Base-by-base conservation (phyloP, 306 rosid genomes). In the Datisca glomerata region DNA sequence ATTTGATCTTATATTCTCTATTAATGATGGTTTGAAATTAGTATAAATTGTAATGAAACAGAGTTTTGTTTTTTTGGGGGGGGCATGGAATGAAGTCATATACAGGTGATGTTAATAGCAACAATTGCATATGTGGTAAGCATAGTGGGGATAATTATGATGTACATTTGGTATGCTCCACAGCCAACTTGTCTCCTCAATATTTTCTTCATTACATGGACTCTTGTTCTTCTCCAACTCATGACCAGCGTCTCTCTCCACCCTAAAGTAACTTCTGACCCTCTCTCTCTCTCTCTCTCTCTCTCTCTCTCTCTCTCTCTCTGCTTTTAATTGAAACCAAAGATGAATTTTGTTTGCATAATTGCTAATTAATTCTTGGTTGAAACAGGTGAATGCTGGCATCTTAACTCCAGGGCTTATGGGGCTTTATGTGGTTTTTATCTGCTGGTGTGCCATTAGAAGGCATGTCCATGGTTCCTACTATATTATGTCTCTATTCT, bases 381-480 rank as follows among this genome's bases (percentile, higher is more conserved):
- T 31, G 36, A 31, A 60, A 63, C 65, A 91, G 98, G 85, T 91
- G 47, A 78, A 69, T 66, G 92, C 78, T 59, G 87, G 94, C 8
- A 66, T 91, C 56, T 70, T 91, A 57, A 55, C 92, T 51, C 96
- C 98, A 8, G 96, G 87, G 31, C 67, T 91, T 43, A 84, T 91
- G 98, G 98, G 98, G 17, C 94, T 91, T n/a, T 91, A 91, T 60
- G 76, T 75, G 32, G 85, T 84, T 29, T 91, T 68, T 68, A 83
- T 84, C 64, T 91, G 98, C 76, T 91, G 98, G 98, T 61, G 82
- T 71, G 98, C 98, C 49, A 67, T 91, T 63, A 68, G 96, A 69
- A 85, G 98, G 98, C 44, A 78, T n/a, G n/a, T n/a, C n/a, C n/a
- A n/a, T 11, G 60, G 39, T 36, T 16, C 48, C 5, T 38, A 29